Percentiles rank a stretch among this genome's conserved stretches.
Evolutionary conservation across 2,329 filamentous ascomycete genomes (phyloP).

Genomic region (Colletotrichum sp.): DNA sequence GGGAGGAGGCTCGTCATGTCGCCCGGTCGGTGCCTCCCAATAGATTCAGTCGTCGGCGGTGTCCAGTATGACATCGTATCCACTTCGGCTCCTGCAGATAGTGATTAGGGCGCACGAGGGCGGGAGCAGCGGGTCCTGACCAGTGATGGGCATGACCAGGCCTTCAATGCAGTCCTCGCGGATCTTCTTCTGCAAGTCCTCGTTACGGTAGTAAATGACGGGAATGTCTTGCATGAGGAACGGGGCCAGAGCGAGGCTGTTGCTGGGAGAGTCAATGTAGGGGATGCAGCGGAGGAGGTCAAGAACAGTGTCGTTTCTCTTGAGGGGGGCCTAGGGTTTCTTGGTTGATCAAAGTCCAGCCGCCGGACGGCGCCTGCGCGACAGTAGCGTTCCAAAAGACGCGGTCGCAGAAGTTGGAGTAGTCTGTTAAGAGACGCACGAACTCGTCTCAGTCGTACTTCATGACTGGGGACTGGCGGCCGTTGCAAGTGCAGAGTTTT

Average conservation of each 20-base stretch:
- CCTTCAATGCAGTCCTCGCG: not conserved
- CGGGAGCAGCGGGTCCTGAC: not conserved
- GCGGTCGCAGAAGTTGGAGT: slow-evolving; percentile 22
- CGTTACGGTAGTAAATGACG: not conserved
- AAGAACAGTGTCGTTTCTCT: slow-evolving; percentile 11
- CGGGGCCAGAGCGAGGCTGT: not conserved
- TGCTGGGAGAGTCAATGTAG: not conserved
- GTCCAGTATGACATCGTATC: slow-evolving; percentile 19
- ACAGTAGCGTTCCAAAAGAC: slow-evolving; percentile 18
- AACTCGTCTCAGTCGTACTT: slow-evolving; percentile 9
- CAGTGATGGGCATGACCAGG: not conserved
- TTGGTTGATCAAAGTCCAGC: slow-evolving; percentile 19
- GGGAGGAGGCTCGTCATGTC: not conserved
- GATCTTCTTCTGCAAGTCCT: not conserved
- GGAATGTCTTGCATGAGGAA: not conserved
- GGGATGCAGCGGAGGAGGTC: slow-evolving; percentile 21
- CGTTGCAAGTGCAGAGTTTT: not conserved
- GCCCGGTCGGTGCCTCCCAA: not conserved
- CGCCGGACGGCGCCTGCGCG: not conserved
- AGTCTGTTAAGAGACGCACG: slow-evolving; percentile 23
- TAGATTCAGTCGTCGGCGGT: slow-evolving; percentile 21
- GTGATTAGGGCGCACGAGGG: slow-evolving; percentile 19
- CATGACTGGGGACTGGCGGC: not conserved
- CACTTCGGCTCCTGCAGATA: not conserved
- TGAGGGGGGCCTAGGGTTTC: slow-evolving; percentile 6